Evolutionary conservation across 176 grass and related monocot genomes (phyloP), one percentile per base, ranked within the genome.

Genomic region (Thalia dealbata): DNA sequence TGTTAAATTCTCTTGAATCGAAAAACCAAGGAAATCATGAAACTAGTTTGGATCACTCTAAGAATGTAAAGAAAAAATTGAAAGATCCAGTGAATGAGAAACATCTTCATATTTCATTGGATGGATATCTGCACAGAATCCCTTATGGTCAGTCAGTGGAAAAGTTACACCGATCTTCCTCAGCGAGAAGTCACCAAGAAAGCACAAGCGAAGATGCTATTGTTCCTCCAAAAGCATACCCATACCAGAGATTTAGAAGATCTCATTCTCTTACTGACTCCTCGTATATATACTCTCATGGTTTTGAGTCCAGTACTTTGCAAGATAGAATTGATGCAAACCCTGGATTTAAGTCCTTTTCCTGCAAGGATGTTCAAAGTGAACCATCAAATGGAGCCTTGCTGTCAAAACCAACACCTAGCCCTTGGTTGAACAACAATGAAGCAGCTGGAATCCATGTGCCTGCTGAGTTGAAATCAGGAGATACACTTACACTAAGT

Each of bases 41-140:
- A 41, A 28, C 64, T 21, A 18, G n/a, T 63, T 52, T 38, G 52
- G 44, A 19, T 68, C 65, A 68, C 18, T 22, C 35, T 68, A 68
- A n/a, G 27, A 68, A 1, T 67, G 29, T n/a, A 21, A 67, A 67
- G 29, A 64, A 58, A 30, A 54, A 32, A 10, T 18, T 67, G 64
- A 55, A 68, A 30, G 61, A 43, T 78, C 21, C 64, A 63, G 22
- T 76, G 7, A 44, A 73, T 63, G 75, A 69, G 58, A 85, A 73
- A 67, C 80, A 91, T 70, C 85, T 78, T 62, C 87, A 88, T 64
- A 88, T 97, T 71, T 90, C 90, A 66, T 91, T 90, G 87, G 93
- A 97, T 77, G 84, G 93, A 7, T 0, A 92, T 71, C 76, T 97
- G 66, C 87, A 97, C 41, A 97, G 84, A 82, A 73, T 97, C 21